phyloP scores from a whole-genome alignment of 2,329 filamentous ascomycete species.

The Fusarium newnesense region DNA sequence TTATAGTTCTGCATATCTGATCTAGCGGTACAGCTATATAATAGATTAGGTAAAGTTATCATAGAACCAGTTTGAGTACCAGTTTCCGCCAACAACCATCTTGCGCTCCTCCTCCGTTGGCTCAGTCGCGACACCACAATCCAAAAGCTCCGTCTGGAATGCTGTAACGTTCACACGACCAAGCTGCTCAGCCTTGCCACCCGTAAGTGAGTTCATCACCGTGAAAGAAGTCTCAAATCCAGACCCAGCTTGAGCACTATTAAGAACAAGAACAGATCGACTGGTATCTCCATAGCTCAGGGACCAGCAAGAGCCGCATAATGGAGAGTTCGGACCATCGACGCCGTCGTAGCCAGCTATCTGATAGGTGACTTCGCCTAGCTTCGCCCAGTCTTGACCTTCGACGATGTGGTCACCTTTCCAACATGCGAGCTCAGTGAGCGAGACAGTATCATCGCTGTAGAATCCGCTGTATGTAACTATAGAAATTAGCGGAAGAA shows the following conservation, averaged over 20 bases:
- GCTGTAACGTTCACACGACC: background rate
- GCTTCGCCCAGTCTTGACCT: background rate
- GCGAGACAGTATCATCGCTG: background rate
- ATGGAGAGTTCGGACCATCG: background rate
- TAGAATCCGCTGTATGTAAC: background rate
- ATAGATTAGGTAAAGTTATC: background rate
- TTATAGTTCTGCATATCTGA: too few species aligned
- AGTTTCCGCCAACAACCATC: background rate
- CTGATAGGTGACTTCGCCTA: background rate
- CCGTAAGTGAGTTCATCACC: background rate
- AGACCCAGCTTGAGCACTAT: background rate
- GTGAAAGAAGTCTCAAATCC: background rate
- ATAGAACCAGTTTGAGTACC: conserved; percentile 5
- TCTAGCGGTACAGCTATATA: too few species aligned
- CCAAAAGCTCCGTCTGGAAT: background rate
- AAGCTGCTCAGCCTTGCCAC: background rate
- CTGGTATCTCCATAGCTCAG: background rate
- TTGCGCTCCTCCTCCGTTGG: background rate
- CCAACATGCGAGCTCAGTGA: background rate
- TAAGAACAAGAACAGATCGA: background rate
- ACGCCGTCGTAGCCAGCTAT: background rate
- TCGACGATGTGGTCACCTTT: background rate
- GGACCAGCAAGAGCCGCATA: background rate
- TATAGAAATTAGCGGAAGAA: background rate
- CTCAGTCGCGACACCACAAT: background rate